Evolutionary conservation across 306 rosid species (phyloP), one percentile per base, ranked within the genome.

Genomic region (Boehmeria nivea): DNA sequence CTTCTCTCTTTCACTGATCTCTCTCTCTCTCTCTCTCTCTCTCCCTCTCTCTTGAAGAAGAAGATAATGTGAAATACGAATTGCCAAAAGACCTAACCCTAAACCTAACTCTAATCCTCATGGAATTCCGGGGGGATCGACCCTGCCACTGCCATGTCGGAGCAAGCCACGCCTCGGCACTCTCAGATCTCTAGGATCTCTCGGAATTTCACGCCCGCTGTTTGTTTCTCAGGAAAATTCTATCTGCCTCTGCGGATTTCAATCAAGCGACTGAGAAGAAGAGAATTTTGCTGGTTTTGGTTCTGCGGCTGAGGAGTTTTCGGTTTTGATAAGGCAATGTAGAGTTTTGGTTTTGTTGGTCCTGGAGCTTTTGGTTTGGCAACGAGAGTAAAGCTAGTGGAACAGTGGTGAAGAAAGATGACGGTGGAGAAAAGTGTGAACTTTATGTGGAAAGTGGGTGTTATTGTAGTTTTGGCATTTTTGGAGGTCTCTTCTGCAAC

Each of bases 151-250:
- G 34, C 63, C 72, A 37, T 50, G 44, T 60, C 64, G 70, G 10
- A 52, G 73, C 53, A 6, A 48, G 70, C 50, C 58, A 72, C 66
- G 63, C 66, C 63, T 63, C 61, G 57, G 46, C 72, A 27, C 64
- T 76, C 80, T 63, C 85, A 80, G 94, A 84, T 90, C 98, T 87
- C 95, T 72, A 82, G 80, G 86, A 73, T 83, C 84, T 13, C 44
- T 13, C 44, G 16, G 15, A 40, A 15, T 40, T 40, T 13, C 44
- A 40, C 22, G 49, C 17, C 15, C 49, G n/a, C n/a, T n/a, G n/a
- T n/a, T n/a, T n/a, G n/a, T n/a, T n/a, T n/a, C n/a, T n/a, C n/a
- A n/a, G n/a, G n/a, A n/a, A n/a, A n/a, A n/a, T n/a, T n/a, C n/a
- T n/a, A n/a, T n/a, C n/a, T n/a, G n/a, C n/a, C n/a, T n/a, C n/a